A percentile compares a stretch with the other conserved stretches of the same genome.
Conservation (phyloP, 169 alveolate genomes). For the Eimeria mitis region DNA sequence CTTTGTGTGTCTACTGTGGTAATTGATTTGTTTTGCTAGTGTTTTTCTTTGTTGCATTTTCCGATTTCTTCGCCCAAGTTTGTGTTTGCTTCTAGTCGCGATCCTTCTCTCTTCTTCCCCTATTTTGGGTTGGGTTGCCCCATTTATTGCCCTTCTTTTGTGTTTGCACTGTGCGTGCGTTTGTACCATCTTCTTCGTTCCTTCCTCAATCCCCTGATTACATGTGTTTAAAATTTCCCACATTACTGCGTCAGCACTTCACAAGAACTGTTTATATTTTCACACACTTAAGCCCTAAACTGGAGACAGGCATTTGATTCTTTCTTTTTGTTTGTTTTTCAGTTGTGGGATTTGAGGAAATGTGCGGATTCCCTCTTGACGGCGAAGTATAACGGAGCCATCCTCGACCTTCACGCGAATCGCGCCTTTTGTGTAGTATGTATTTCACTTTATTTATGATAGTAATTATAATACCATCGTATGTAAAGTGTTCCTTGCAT, state of each 20-base stretch:
- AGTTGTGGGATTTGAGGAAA: slow-evolving; percentile 80
- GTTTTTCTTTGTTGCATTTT: not conserved
- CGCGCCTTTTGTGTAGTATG: slow-evolving; percentile 77
- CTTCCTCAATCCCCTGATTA: not conserved
- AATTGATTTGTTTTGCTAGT: not conserved
- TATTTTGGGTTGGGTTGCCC: not conserved
- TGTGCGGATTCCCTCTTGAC: slow-evolving; percentile 78
- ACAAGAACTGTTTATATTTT: not conserved
- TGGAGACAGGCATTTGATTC: not conserved
- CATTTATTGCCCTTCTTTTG: no score
- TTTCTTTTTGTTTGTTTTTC: not conserved
- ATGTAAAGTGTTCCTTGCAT: not conserved
- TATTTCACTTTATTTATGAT: not conserved
- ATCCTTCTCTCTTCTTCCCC: not conserved
- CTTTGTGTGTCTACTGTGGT: not conserved
- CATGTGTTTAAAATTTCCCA: not conserved
- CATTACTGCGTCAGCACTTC: not conserved
- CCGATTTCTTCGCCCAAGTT: not conserved
- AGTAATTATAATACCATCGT: no score
- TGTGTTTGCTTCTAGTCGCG: not conserved
- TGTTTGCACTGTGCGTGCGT: not conserved
- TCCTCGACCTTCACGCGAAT: slow-evolving; percentile 76
- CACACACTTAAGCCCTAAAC: not conserved
- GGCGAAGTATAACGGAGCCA: slow-evolving; percentile 78
- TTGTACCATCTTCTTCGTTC: not conserved